Percentiles rank a stretch among this genome's conserved stretches.
phyloP scores from a whole-genome alignment of 805 yeast species.

The Priceomyces carsonii region DNA sequence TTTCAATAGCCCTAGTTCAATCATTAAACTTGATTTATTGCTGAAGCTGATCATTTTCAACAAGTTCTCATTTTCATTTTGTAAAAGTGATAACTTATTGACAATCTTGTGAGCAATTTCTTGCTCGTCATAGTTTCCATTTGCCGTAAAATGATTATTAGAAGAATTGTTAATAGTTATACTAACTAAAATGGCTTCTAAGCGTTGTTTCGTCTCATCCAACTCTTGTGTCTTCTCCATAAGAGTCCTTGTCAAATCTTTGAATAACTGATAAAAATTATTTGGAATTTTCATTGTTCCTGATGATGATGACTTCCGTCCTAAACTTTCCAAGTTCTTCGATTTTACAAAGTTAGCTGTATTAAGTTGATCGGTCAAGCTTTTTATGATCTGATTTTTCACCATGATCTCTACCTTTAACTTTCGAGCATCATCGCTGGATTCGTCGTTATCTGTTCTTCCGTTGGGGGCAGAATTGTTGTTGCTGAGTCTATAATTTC shows the following conservation, averaged over 20 bases:
- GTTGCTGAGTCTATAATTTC: conserved; percentile 8
- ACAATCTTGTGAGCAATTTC: conserved; percentile 75
- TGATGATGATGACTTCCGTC: conserved; percentile 7
- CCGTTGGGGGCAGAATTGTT: conserved; percentile 2
- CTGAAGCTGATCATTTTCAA: conserved; percentile 73
- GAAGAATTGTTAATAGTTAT: conserved; percentile 21
- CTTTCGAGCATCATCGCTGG: conserved; percentile 28
- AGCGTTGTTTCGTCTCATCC: conserved; percentile 57
- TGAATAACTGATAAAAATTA: conserved; percentile 47
- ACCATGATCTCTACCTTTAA: conserved; percentile 52
- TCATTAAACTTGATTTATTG: conserved; percentile 67
- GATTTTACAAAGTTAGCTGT: conserved; percentile 16
- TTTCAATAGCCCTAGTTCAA: conserved; percentile 64
- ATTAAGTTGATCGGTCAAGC: conserved; percentile 35
- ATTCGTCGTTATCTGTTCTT: conserved; percentile 9
- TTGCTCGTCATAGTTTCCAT: conserved; percentile 70
- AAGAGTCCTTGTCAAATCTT: conserved; percentile 48
- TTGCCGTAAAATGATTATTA: conserved; percentile 32
- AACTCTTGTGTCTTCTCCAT: conserved; percentile 51
- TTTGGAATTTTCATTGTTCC: conserved; percentile 38
- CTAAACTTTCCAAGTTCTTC: conserved; percentile 9
- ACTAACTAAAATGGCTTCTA: conserved; percentile 57
- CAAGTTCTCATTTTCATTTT: conserved; percentile 69
- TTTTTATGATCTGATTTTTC: conserved; percentile 48
- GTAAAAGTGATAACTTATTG: conserved; percentile 57